These are phyloP conservation scores for Wilcoxina mikolae DNA, from an alignment of 495 filamentous ascomycete species.

Conservation along the genomic window DNA sequence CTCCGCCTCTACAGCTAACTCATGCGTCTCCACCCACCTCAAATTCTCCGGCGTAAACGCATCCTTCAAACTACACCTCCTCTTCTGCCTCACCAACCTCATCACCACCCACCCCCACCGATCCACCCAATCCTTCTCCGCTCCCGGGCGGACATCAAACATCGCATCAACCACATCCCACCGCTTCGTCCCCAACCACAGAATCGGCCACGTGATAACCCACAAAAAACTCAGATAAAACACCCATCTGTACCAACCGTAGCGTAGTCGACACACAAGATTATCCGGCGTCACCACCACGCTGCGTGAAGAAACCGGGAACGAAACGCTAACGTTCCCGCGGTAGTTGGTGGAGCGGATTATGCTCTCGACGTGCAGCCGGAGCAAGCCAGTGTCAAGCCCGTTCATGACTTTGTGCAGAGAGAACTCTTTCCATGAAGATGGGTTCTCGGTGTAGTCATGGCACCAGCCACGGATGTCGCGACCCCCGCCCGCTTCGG, in stretches of 20 bases:
- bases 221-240: conserved; percentile 48
- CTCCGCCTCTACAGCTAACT: not conserved
- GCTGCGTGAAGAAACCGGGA: conserved; percentile 36
- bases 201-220: conserved; percentile 47
- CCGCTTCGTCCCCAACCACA: conserved; percentile 46
- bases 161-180: conserved; percentile 44
- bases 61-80: not conserved
- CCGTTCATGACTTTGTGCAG: conserved; percentile 38
- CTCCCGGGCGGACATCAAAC: conserved; percentile 27
- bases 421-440: conserved; percentile 38
- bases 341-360: conserved; percentile 47
- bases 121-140: conserved; percentile 17
- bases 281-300: conserved; percentile 43
- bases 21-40: conserved; percentile 4
- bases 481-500: not conserved
- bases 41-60: conserved; percentile 3
- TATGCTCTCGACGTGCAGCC: conserved; percentile 33
- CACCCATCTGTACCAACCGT: conserved; percentile 42
- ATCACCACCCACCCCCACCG: conserved; percentile 14
- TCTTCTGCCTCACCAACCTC: conserved; percentile 8
- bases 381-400: conserved; percentile 37
- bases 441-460: conserved; percentile 37
- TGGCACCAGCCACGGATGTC: conserved; percentile 44
- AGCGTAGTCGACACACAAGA: conserved; percentile 44
- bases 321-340: conserved; percentile 38